Evolutionary conservation across 2,329 filamentous ascomycete genomes (phyloP).

Genomic region (Pyrenochaeta sp.): DNA sequence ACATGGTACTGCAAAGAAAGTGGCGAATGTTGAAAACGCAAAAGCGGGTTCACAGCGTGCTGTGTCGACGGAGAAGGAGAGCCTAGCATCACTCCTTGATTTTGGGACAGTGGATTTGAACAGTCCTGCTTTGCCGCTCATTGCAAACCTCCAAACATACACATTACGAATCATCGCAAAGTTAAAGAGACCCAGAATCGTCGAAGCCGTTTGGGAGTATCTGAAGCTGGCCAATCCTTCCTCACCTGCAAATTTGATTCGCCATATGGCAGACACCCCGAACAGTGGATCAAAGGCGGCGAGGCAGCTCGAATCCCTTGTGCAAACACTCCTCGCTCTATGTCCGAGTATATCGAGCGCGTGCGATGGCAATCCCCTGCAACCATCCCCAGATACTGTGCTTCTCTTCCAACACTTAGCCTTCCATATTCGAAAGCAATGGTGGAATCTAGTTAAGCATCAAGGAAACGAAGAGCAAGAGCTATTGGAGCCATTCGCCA

Average conservation of each 20-base stretch:
- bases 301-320: slow-evolving; percentile 72
- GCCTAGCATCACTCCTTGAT: slow-evolving; percentile 68
- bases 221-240: slow-evolving; percentile 62
- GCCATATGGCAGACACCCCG: slow-evolving; percentile 57
- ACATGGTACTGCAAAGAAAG: slow-evolving; percentile 10
- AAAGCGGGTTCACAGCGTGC: slow-evolving; percentile 39
- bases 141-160: slow-evolving; percentile 72
- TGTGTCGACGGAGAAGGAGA: slow-evolving; percentile 51
- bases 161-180: slow-evolving; percentile 69
- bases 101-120: slow-evolving; percentile 58
- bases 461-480: slow-evolving; percentile 69
- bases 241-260: slow-evolving; percentile 68
- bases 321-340: slow-evolving; percentile 70
- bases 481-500: slow-evolving; percentile 69
- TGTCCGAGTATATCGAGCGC: slow-evolving; percentile 72
- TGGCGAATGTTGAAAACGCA: background rate
- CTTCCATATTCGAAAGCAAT: slow-evolving; percentile 67
- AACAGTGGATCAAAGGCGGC: slow-evolving; percentile 65
- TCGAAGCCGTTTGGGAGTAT: slow-evolving; percentile 66
- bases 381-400: slow-evolving; percentile 64
- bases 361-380: slow-evolving; percentile 68
- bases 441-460: slow-evolving; percentile 71
- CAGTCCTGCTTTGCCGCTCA: slow-evolving; percentile 58
- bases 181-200: slow-evolving; percentile 65
- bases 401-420: slow-evolving; percentile 72